Evolutionary conservation across 169 alveolate genomes (phyloP).

Genomic region (Plasmodium cynomolgi): DNA sequence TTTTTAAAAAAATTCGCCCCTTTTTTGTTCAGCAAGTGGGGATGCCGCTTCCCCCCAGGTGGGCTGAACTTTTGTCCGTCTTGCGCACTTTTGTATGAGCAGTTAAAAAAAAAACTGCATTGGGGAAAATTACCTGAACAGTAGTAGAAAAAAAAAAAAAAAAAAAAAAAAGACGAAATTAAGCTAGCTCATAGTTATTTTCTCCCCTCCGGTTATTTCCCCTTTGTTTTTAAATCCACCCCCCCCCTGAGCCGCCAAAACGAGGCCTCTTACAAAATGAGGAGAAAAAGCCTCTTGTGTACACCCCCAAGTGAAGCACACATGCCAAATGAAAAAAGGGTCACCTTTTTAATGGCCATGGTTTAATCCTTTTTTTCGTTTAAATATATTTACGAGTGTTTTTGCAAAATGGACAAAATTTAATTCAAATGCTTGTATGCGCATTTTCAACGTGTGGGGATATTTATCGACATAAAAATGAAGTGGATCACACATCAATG

Average conservation of each 20-base stretch:
- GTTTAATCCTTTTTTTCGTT: background rate
- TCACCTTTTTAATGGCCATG: background rate
- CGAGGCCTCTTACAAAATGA: background rate
- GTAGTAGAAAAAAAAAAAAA: background rate
- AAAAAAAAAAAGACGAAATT: background rate
- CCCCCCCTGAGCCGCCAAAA: background rate
- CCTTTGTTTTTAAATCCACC: background rate
- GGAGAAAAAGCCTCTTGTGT: background rate
- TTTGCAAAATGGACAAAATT: background rate
- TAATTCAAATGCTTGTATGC: background rate
- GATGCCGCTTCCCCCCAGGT: background rate
- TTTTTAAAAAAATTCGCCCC: background rate
- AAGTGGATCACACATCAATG: background rate
- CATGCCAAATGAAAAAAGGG: background rate
- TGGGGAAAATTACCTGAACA: background rate
- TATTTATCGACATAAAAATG: background rate
- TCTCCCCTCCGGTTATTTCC: background rate
- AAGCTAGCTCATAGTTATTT: background rate
- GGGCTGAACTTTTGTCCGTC: background rate
- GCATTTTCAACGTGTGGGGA: slow-evolving; percentile 1
- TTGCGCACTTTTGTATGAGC: background rate
- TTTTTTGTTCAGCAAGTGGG: background rate
- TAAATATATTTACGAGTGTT: background rate
- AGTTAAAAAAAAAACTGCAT: background rate
- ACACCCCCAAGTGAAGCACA: background rate